These are phyloP conservation scores for Aspergillus luchuensis DNA, from an alignment of 2,329 filamentous ascomycete genomes.

Conservation along the genomic window DNA sequence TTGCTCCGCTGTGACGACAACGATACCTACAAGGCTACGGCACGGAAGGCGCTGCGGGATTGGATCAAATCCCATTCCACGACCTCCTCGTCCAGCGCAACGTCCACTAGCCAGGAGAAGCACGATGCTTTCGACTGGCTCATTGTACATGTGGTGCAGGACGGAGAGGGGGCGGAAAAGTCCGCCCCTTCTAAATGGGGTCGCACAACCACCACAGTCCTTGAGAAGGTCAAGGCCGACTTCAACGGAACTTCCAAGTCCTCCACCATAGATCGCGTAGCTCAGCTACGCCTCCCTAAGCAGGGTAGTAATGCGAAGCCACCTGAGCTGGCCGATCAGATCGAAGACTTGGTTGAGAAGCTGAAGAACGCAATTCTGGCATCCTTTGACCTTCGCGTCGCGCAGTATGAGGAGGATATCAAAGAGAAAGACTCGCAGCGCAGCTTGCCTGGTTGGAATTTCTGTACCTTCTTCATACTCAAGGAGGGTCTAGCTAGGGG, in stretches of 20 bases:
- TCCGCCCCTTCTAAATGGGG: conserved; percentile 71
- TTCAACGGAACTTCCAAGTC: conserved; percentile 80
- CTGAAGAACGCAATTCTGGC: conserved; percentile 83
- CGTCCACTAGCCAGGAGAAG: conserved; percentile 73
- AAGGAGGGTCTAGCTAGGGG: conserved; percentile 93
- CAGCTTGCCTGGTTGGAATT: conserved; percentile 92
- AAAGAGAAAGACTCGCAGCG: conserved; percentile 89
- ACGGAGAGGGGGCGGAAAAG: conserved; percentile 69
- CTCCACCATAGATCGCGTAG: conserved; percentile 72
- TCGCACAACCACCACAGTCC: conserved; percentile 73
- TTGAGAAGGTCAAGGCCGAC: conserved; percentile 87
- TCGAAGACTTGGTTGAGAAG: conserved; percentile 81
- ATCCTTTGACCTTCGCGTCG: conserved; percentile 87
- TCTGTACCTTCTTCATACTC: conserved; percentile 97
- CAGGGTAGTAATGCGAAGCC: conserved; percentile 60
- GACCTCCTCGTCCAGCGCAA: conserved; percentile 49
- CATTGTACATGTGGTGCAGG: conserved; percentile 89
- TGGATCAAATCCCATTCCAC: conserved; percentile 83
- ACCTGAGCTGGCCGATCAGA: conserved; percentile 77
- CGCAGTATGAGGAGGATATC: conserved; percentile 96
- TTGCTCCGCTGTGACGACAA: conserved; percentile 93
- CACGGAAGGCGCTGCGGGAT: conserved; percentile 77
- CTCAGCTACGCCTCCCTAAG: conserved; percentile 76
- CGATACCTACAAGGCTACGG: conserved; percentile 82
- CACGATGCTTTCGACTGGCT: conserved; percentile 98